Evolutionary conservation across 2,329 filamentous ascomycete species (phyloP), one percentile per base, ranked within the genome.

Genomic region (Pezizomycotina sp.): DNA sequence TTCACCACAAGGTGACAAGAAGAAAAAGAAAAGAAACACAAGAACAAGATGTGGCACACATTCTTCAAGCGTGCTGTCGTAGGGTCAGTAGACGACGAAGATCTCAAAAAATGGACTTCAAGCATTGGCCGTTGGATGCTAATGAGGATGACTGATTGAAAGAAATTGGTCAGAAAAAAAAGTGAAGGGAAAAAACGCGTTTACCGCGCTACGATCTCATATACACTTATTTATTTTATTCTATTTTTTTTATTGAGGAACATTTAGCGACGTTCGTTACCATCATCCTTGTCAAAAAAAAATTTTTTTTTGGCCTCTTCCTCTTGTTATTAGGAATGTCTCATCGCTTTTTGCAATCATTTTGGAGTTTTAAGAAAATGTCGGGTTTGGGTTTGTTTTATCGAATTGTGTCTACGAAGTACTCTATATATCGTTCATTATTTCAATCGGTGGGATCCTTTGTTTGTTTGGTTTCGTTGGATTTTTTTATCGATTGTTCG

Each of bases 41-140:
- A 59, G 41, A 56, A 59, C 51, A 57, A 59, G 24, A 52, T 57
- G 45, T 62, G 60, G 50, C 37, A 58, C 54, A 24, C 43, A 18
- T 51, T 52, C 47, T 46, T 56, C 36, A 28, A 60, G 50, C 32
- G 49, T 21, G 49, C 49, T 16, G 50, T 51, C 28, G 47, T 51
- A 21, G 42, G 49, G 15, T 46, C 49, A 4, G 43, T 47, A 10
- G 34, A 36, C 2, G 45, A 43, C 21, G 41, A 43, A 21, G 45
- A 48, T 19, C 38, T 47, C 19, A 19, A 36, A 9, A 34, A 40
- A 21, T 32, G 39, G 21, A 2, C 27, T 27, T 31, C 27, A 35
- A 16, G 7, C 22, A 8, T 24, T 24, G 22, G 22, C 12, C 12
- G 12, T 24, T 24, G 12, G 7, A 12, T 24, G 22, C 22, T 8